phyloP scores from a whole-genome alignment of 2,329 filamentous ascomycete species.

The Trichoderma cornu-damae region DNA sequence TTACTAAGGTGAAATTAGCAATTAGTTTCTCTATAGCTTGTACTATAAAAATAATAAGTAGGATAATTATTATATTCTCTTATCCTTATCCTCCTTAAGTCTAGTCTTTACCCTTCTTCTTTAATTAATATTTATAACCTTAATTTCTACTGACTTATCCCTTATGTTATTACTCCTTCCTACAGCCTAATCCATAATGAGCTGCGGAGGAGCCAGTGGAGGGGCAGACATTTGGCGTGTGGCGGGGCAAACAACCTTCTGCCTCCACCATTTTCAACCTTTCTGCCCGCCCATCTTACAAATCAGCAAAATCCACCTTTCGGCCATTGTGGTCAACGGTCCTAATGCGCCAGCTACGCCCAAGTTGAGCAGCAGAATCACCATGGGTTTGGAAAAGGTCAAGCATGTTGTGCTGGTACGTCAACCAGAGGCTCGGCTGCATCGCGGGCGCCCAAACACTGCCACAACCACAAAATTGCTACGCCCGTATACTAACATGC shows the following conservation, averaged over 20 bases:
- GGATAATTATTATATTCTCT: too few relatives aligned
- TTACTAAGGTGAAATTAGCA: too few relatives aligned
- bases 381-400: constrained; percentile 49
- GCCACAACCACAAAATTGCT: background rate
- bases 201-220: background rate
- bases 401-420: constrained; percentile 71
- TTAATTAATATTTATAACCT: too few relatives aligned
- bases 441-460: background rate
- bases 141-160: too few relatives aligned
- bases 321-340: background rate
- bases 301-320: constrained; percentile 5
- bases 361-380: constrained; percentile 11
- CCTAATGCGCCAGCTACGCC: background rate
- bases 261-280: constrained; percentile 9
- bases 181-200: background rate
- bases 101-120: too few relatives aligned
- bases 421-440: background rate
- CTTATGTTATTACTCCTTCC: too few relatives aligned
- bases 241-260: constrained; percentile 4
- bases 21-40: too few relatives aligned
- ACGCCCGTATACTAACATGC: background rate
- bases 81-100: too few relatives aligned
- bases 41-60: too few relatives aligned
- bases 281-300: constrained; percentile 13
- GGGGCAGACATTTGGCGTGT: background rate